Base-by-base conservation (phyloP, 345 rosid genomes). In the Microthlaspi erraticum region DNA sequence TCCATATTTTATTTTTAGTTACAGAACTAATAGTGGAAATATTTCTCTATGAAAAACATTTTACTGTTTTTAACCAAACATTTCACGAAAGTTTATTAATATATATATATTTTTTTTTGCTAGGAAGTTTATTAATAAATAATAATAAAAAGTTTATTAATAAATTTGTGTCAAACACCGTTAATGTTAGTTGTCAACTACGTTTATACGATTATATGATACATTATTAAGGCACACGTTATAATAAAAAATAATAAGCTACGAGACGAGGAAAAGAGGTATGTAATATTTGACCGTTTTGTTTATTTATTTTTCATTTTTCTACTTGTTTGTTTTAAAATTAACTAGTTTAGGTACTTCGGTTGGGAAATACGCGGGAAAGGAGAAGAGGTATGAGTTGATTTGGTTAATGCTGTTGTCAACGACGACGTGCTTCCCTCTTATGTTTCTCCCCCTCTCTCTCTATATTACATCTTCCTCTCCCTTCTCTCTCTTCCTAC, bases 391-490 rank as follows among this genome's bases (percentile, higher is more conserved):
- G 42, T 26, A 26, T 65, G 63, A 26, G 72, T 67, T 74, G 73
- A 74, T 60, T 74, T 74, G 73, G 78, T 67, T 67, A 74, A 44
- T 43, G 68, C 48, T 43, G 78, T 67, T 74, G 73, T 67, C 78
- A 74, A 67, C 73, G 62, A 51, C 61, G 62, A 74, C 78, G 78
- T 74, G 78, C 44, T 74, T 52, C 63, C 78, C 73, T 74, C 73
- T 74, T 29, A 51, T 74, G 62, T 74, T 33, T 20, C 68, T 61
- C 36, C 42, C 0, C 19, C 56, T 2, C 50, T 44, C 50, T 53
- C 20, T 36, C 51, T 74, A 61, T 75, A 75, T 68, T 53, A 68
- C 68, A 60, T 42, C 64, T 68, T 4, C 58, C 13, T 61, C 61
- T 44, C 63, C 32, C 50, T 45, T 60, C 44, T 48, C 63, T 66